Evolutionary conservation across 176 grass and related monocot genomes (phyloP).

Genomic region (Aegilops umbellulata): DNA sequence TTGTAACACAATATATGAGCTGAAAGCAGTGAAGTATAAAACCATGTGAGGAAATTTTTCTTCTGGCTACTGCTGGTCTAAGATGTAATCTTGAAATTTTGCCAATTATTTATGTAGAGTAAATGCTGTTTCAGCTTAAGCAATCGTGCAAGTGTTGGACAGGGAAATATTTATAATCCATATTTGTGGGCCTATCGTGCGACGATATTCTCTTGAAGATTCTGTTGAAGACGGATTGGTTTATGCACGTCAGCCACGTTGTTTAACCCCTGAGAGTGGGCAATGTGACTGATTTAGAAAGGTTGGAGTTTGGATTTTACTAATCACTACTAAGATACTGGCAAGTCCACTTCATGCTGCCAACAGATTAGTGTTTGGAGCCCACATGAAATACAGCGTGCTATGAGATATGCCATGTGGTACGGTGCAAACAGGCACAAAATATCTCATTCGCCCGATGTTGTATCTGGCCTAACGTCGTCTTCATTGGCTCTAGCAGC

Average conservation of each 20-base stretch:
- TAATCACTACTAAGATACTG: neutral
- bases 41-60: neutral
- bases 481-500: neutral
- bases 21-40: neutral
- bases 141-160: neutral
- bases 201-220: neutral
- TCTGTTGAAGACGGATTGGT: neutral
- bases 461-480: conserved; percentile 13
- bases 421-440: neutral
- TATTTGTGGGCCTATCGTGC: neutral
- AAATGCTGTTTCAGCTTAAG: neutral
- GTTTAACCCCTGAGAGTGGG: neutral
- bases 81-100: conserved; percentile 18
- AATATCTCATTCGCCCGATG: neutral
- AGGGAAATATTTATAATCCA: neutral
- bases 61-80: neutral
- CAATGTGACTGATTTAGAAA: neutral
- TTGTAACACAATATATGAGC: conserved; percentile 14
- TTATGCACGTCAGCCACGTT: neutral
- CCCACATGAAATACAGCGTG: neutral
- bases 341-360: neutral
- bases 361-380: neutral
- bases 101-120: neutral
- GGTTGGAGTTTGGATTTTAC: neutral
- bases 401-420: neutral